Base-by-base conservation (phyloP, 768 basidiomycete genomes). In the Holtermanniella nyarrowii region DNA sequence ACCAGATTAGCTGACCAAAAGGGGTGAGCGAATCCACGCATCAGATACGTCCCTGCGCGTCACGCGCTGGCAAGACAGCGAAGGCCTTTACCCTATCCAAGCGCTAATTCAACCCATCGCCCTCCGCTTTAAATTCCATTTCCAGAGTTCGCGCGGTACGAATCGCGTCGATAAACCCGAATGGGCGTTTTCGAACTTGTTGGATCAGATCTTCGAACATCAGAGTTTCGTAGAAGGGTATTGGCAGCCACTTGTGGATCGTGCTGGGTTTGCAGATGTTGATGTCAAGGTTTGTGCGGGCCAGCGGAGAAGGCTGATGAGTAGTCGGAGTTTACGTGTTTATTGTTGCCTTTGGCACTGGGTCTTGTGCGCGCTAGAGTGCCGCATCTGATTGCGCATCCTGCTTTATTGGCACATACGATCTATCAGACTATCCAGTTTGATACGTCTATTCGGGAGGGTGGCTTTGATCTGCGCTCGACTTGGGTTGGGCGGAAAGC, bases 131-230 rank as follows among this genome's bases (percentile, higher is more conserved):
- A 87, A 85, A 62, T 99, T 85, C 67, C 95, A 99, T 65, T 97
- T 97, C 56, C 89, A 96, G 52, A 82, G 86, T 0, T 76, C 79
- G 16, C 77, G 88, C 27, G 80, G 82, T 58, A 99, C 95, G 0
- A 99, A 96, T 70, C 78, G 87, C 47, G 70, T 89, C 10, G 93
- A 97, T 74, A 97, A 96, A 88, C 93, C 95, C 1, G 95, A 97
- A 70, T 97, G 91, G 88, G 96, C 88, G 63, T 86, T 97, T 66
- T 84, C 88, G 2, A 87, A 96, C 68, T 76, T 97, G 21, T 77
- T 87, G 44, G 91, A 97, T 65, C 79, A 85, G 52, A 78, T 81
- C 12, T 87, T 89, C 59, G 86, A 93, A 51, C 90, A 96, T 55
- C 77, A 80, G 22, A 70, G 76, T 1, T 91, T 96, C 70, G 81